phyloP scores from a whole-genome alignment of 2,329 filamentous ascomycete species.

The Fusarium staphyleae region DNA sequence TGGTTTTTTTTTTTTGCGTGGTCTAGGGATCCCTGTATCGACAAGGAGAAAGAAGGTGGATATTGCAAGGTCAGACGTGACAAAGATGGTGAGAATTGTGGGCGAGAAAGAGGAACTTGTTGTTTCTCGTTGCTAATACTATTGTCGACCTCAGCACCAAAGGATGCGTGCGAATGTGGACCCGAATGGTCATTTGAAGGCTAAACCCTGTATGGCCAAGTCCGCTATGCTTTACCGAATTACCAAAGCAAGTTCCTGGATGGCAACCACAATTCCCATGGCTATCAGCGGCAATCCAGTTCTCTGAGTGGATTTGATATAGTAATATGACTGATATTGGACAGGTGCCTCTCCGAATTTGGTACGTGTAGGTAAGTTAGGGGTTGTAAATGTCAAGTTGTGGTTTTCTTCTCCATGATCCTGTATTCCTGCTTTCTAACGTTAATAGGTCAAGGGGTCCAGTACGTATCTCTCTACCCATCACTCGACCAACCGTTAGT shows the following conservation, averaged over 20 bases:
- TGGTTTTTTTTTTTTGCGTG: not conserved
- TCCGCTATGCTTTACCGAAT: conserved; percentile 1
- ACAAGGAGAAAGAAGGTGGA: conserved; percentile 19
- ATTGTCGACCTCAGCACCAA: not conserved
- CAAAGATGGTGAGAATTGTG: not conserved
- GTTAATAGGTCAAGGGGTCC: no score
- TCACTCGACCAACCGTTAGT: no score
- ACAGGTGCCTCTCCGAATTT: conserved; percentile 4
- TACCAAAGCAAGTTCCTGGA: not conserved
- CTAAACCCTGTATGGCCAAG: conserved; percentile 8
- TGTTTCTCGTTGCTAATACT: not conserved
- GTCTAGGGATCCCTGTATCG: conserved; percentile 9
- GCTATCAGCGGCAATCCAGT: conserved; percentile 5
- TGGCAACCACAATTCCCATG: conserved; percentile 2
- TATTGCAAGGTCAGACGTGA: not conserved
- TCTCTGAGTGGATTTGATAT: conserved; percentile 19
- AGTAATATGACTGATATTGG: conserved; percentile 27
- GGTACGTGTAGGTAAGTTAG: conserved; percentile 7
- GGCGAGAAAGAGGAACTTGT: no score
- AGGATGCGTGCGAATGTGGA: no score
- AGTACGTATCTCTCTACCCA: no score
- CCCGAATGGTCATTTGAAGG: no score
- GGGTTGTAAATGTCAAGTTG: no score
- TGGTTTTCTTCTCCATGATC: no score
- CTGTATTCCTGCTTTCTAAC: no score